Evolutionary conservation across 176 grass and related monocot genomes (phyloP), one percentile per base, ranked within the genome.

Genomic region (Metroxylon sagu): DNA sequence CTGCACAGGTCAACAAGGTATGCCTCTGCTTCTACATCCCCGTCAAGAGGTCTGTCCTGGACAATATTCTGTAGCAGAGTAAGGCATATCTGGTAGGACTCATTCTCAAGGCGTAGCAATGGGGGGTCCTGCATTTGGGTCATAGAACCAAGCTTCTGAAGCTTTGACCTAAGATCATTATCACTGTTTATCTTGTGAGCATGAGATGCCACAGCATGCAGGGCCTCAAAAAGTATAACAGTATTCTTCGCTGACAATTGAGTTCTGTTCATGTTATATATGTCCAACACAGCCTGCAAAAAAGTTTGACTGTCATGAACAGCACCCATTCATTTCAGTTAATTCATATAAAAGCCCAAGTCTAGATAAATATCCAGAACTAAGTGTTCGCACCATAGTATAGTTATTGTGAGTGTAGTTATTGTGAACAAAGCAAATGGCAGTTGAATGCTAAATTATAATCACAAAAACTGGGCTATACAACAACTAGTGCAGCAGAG

Each of bases 91-190:
- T 98, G 88, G 50, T 98, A 98, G 3, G 94, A 89, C 69, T 98
- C 88, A 0, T 98, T 98, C 76, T 98, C 94, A 62, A 98, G 80
- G 59, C 88, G 88, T 59, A 93, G 53, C 50, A 98, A 72, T 16
- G 85, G 85, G 0, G 88, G 88, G 54, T 98, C 87, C 67, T 89
- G 94, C 94, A 93, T 98, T 75, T 98, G 94, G 57, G 85, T 98
- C 81, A 89, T 98, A 3, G 88, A 85, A 28, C 94, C 94, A 70
- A 93, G 63, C 57, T 93, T 88, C 66, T 98, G 94, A 65, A 98
- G 67, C 76, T 89, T 98, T 56, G 85, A 82, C 58, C 94, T 71
- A 65, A 93, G 79, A 30, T 98, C 82, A 57, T 28, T 80, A 49
- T 98, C 82, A 68, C 76, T 89, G 76, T 98, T 98, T 73, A 98